A percentile compares a stretch with the other conserved stretches of the same genome.
These are phyloP conservation scores for Hanseniaspora thailandica DNA, from an alignment of 805 yeast genomes.

Conservation along the genomic window DNA sequence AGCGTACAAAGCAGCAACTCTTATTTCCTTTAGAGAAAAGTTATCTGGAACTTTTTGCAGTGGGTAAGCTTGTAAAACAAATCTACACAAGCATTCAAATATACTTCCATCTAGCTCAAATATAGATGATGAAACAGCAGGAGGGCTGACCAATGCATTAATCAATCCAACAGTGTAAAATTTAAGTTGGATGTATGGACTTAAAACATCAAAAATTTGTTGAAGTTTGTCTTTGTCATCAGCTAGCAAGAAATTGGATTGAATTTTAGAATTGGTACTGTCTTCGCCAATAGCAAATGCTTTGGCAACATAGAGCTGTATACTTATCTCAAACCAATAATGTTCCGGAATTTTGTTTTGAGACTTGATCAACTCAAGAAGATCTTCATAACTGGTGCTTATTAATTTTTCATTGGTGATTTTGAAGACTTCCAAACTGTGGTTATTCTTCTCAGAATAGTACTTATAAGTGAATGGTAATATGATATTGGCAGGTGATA, in stretches of 20 bases:
- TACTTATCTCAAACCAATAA: constrained; percentile 51
- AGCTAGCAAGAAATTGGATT: background rate
- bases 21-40: constrained; percentile 40
- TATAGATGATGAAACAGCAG: constrained; percentile 49
- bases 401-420: constrained; percentile 1
- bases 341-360: constrained; percentile 49
- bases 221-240: constrained; percentile 50
- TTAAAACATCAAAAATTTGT: constrained; percentile 45
- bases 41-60: constrained; percentile 31
- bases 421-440: constrained; percentile 7
- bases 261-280: background rate
- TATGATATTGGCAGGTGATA: constrained; percentile 20
- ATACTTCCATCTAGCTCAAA: constrained; percentile 64
- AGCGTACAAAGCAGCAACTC: constrained; percentile 51
- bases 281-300: background rate
- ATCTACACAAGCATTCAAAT: constrained; percentile 55
- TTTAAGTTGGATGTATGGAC: constrained; percentile 49
- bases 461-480: constrained; percentile 49
- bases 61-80: constrained; percentile 43
- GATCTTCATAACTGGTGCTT: constrained; percentile 24
- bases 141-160: constrained; percentile 44
- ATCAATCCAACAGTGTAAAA: constrained; percentile 56
- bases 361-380: constrained; percentile 38
- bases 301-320: constrained; percentile 55
- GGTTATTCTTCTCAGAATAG: constrained; percentile 27